Conservation (phyloP, 371 early-diverging fungal genomes). For the Mortierella polycephala region DNA sequence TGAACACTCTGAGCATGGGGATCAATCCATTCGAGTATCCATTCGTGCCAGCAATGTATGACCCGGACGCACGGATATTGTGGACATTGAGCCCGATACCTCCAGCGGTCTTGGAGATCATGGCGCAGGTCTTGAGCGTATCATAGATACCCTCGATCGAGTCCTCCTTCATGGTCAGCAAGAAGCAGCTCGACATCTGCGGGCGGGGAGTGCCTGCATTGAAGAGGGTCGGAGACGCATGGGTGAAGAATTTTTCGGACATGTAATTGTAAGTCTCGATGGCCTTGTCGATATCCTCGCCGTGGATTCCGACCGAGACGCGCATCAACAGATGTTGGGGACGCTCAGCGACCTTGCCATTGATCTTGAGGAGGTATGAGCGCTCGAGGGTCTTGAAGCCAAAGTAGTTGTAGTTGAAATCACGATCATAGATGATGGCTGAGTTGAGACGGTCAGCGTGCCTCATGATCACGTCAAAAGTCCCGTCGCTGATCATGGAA, state of each 20-base stretch:
- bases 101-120: constrained; percentile 99
- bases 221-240: constrained; percentile 99
- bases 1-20: constrained; percentile 98
- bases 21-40: constrained; percentile 98
- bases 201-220: constrained; percentile 98
- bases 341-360: constrained; percentile 90
- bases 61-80: constrained; percentile 95
- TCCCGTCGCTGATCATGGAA: constrained; percentile 88
- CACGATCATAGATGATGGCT: constrained; percentile 95
- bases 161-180: constrained; percentile 96
- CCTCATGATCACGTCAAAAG: constrained; percentile 77
- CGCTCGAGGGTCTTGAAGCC: constrained; percentile 99
- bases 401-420: constrained; percentile 98
- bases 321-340: constrained; percentile 99
- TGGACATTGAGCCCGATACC: constrained; percentile 98
- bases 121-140: constrained; percentile 96
- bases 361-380: constrained; percentile 93
- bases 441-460: constrained; percentile 89
- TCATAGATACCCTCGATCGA: constrained; percentile 99
- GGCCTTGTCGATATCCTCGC: constrained; percentile 90
- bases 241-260: constrained; percentile 97
- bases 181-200: constrained; percentile 97
- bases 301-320: constrained; percentile 98
- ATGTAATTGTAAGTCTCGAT: constrained; percentile 98
- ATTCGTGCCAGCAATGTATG: constrained; percentile 98